Percentiles rank a stretch among this genome's conserved stretches.
phyloP scores from a whole-genome alignment of 331 rosid species.

The Spiraea crenata region DNA sequence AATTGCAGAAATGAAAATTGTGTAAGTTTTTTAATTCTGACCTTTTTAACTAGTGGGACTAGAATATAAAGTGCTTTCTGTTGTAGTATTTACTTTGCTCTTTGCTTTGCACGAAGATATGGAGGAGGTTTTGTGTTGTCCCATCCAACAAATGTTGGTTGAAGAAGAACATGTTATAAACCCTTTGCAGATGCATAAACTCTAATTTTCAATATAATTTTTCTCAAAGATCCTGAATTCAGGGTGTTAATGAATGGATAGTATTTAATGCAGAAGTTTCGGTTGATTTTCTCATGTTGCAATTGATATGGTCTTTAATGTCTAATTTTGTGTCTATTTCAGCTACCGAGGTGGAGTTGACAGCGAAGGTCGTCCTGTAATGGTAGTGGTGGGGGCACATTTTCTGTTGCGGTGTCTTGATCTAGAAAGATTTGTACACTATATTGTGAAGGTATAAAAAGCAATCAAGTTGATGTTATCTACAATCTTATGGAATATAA shows the following conservation, averaged over 20 bases:
- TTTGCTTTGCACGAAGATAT: not conserved
- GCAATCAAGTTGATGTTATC: constrained; percentile 21
- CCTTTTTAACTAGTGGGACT: not conserved
- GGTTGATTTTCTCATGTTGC: not conserved
- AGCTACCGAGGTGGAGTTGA: constrained; percentile 98
- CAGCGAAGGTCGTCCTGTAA: constrained; percentile 88
- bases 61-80: not conserved
- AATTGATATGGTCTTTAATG: not conserved
- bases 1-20: constrained; percentile 94
- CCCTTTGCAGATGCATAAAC: not conserved
- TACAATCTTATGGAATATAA: not conserved
- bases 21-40: constrained; percentile 46
- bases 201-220: not conserved
- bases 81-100: not conserved
- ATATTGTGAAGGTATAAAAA: constrained; percentile 73
- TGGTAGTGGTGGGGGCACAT: constrained; percentile 98
- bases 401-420: constrained; percentile 92
- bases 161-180: not conserved
- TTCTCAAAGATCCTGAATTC: not conserved
- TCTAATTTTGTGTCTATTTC: constrained; percentile 26
- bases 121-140: not conserved
- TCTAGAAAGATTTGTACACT: constrained; percentile 82
- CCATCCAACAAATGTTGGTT: not conserved
- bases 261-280: not conserved
- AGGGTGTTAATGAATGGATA: not conserved